Conservation (phyloP, 768 basidiomycete genomes). For the Kwoniella sp. region DNA sequence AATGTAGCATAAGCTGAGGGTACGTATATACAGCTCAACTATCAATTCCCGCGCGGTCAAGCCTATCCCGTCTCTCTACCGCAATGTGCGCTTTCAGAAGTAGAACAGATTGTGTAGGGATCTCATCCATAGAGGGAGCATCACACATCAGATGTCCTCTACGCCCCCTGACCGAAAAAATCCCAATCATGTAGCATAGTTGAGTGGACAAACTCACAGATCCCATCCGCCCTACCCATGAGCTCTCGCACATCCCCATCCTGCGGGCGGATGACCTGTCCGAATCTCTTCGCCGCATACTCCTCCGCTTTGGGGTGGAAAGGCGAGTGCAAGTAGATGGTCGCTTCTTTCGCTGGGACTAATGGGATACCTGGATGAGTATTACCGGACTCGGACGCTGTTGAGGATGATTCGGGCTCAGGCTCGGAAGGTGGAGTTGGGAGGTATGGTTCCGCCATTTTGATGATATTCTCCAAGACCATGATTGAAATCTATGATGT, state of each 20-base stretch:
- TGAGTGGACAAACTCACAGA: constrained; percentile 38
- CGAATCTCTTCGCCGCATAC: constrained; percentile 40
- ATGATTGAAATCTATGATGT: no score
- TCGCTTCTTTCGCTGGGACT: constrained; percentile 28
- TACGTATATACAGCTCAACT: no score
- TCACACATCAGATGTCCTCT: no score
- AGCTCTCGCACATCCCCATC: constrained; percentile 36
- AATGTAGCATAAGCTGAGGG: no score
- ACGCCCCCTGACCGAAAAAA: not conserved
- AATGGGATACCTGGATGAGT: not conserved
- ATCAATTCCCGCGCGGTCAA: no score
- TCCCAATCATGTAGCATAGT: no score
- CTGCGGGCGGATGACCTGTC: constrained; percentile 23
- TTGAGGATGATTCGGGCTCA: not conserved
- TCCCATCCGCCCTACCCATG: constrained; percentile 38
- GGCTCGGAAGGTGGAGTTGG: constrained; percentile 18
- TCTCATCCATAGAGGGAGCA: no score
- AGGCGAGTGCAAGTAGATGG: constrained; percentile 44
- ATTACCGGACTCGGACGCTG: not conserved
- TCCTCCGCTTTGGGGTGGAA: constrained; percentile 44
- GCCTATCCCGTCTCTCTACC: no score
- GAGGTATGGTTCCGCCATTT: constrained; percentile 4
- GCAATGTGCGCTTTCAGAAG: no score
- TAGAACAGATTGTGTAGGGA: no score
- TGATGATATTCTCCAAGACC: not conserved